Evolutionary conservation across 345 rosid species (phyloP).

Genomic region (Gossypium mustelinum): DNA sequence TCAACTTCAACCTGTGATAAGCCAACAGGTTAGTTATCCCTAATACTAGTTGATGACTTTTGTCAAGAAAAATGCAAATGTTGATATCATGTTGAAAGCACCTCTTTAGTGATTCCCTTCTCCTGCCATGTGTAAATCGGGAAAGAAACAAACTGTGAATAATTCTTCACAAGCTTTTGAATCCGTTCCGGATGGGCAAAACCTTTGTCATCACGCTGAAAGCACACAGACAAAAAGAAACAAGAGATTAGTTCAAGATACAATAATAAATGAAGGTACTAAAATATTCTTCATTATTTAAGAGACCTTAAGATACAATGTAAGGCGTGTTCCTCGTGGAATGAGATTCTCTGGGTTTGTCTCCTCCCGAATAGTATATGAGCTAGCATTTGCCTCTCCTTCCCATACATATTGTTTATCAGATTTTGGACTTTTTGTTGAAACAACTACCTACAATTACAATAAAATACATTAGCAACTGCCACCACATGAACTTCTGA

Average conservation of each 20-base stretch:
- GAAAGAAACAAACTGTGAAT: slow-evolving; percentile 95
- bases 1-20: slow-evolving; percentile 82
- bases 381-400: slow-evolving; percentile 90
- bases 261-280: not conserved
- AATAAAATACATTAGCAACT: slow-evolving; percentile 9
- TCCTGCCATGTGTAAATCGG: slow-evolving; percentile 99
- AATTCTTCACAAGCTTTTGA: slow-evolving; percentile 91
- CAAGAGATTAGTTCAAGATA: slow-evolving; percentile 14
- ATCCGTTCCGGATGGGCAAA: slow-evolving; percentile 92
- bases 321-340: slow-evolving; percentile 86
- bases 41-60: not conserved
- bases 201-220: slow-evolving; percentile 73
- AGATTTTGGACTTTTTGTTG: slow-evolving; percentile 88
- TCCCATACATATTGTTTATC: slow-evolving; percentile 94
- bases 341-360: slow-evolving; percentile 69
- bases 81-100: slow-evolving; percentile 14
- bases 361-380: slow-evolving; percentile 76
- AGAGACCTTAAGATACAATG: slow-evolving; percentile 81
- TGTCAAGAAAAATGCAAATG: not conserved
- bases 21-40: not conserved
- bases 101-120: slow-evolving; percentile 95
- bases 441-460: slow-evolving; percentile 61
- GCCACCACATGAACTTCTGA: slow-evolving; percentile 9
- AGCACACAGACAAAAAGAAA: slow-evolving; percentile 11
- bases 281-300: not conserved